These are phyloP conservation scores for Aegilops sharonensis DNA, from an alignment of 176 grass and related monocot species.

Conservation along the genomic window DNA sequence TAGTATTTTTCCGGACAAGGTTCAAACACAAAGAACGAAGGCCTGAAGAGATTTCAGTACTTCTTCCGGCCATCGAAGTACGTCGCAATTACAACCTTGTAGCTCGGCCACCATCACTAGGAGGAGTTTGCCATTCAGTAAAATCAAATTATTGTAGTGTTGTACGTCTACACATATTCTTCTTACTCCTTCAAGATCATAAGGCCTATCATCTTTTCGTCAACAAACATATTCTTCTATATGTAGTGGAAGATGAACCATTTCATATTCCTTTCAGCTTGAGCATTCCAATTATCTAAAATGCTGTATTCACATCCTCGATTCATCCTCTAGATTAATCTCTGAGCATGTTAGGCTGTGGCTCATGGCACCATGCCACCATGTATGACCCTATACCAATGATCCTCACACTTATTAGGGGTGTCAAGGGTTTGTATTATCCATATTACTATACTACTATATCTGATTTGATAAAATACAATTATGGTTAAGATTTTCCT, in stretches of 20 bases:
- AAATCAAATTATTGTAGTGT: no score
- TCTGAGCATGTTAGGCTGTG: not conserved
- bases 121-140: no score
- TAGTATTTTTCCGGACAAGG: slow-evolving; percentile 63
- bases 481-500: no score
- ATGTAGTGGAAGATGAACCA: not conserved
- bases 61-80: slow-evolving; percentile 84
- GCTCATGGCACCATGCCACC: not conserved
- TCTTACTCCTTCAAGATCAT: slow-evolving; percentile 17
- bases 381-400: no score
- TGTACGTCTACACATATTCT: not conserved
- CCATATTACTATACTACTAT: not conserved
- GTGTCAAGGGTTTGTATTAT: not conserved
- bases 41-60: slow-evolving; percentile 63
- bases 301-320: not conserved
- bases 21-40: slow-evolving; percentile 56
- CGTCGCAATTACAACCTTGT: slow-evolving; percentile 47
- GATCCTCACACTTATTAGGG: no score
- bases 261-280: not conserved
- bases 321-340: not conserved
- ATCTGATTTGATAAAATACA: no score
- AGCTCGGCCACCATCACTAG: not conserved
- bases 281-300: not conserved
- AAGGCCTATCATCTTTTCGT: not conserved
- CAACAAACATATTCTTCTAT: not conserved